These are phyloP conservation scores for Durotheca rogersii DNA, from an alignment of 495 filamentous ascomycete species.

Conservation along the genomic window DNA sequence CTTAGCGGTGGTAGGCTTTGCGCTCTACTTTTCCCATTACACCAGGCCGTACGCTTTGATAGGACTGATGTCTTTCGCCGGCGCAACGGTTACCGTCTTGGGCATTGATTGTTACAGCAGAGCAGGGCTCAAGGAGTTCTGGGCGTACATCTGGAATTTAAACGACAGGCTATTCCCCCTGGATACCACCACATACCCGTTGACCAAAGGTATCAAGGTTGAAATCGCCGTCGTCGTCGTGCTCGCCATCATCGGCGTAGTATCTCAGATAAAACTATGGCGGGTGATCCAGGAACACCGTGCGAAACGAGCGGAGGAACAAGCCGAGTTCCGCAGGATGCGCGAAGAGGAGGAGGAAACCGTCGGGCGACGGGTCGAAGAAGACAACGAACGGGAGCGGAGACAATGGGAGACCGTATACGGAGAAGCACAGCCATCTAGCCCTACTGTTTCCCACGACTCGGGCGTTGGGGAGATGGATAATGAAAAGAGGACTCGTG, in stretches of 20 bases:
- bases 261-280: slow-evolving; percentile 87
- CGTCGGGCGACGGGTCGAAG: slow-evolving; percentile 65
- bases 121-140: slow-evolving; percentile 92
- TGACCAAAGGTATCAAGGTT: slow-evolving; percentile 82
- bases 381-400: slow-evolving; percentile 65
- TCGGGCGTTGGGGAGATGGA: slow-evolving; percentile 56
- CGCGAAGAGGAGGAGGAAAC: slow-evolving; percentile 71
- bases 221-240: slow-evolving; percentile 80
- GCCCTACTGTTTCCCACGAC: slow-evolving; percentile 40
- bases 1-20: slow-evolving; percentile 66
- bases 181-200: slow-evolving; percentile 72
- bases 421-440: slow-evolving; percentile 53
- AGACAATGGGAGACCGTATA: slow-evolving; percentile 80
- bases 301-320: slow-evolving; percentile 58
- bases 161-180: slow-evolving; percentile 80
- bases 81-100: slow-evolving; percentile 73
- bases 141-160: slow-evolving; percentile 88
- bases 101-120: slow-evolving; percentile 90
- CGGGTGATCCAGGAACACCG: slow-evolving; percentile 76
- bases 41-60: slow-evolving; percentile 80
- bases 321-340: slow-evolving; percentile 56
- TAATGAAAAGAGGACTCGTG: slow-evolving; percentile 50
- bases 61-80: slow-evolving; percentile 71
- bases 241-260: slow-evolving; percentile 68
- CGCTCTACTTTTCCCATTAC: slow-evolving; percentile 74